phyloP scores from a whole-genome alignment of 2,329 filamentous ascomycete species.

The Aspergillus sclerotialis region DNA sequence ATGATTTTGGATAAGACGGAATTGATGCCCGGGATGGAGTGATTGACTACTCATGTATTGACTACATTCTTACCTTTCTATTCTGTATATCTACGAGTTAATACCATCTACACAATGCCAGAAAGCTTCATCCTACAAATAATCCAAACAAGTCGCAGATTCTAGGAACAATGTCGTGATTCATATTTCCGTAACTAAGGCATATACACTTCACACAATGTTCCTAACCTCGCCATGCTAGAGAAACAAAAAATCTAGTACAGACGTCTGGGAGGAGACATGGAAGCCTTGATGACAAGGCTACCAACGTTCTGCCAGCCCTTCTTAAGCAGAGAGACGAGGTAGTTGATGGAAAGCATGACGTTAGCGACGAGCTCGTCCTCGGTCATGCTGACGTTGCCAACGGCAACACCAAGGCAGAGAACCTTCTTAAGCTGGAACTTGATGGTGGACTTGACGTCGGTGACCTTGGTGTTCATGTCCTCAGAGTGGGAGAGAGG shows the following conservation, averaged over 20 bases:
- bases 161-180: constrained; percentile 23
- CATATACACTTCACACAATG: constrained; percentile 19
- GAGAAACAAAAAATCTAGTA: constrained; percentile 60
- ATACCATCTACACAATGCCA: constrained; percentile 7
- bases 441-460: constrained; percentile 99
- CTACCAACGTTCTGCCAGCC: constrained; percentile 99
- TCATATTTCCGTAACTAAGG: constrained; percentile 27
- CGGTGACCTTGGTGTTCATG: constrained; percentile 88
- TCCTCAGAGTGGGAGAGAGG: constrained; percentile 96
- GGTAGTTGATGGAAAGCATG: constrained; percentile 99
- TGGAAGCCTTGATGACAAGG: constrained; percentile 99
- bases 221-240: constrained; percentile 14
- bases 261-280: constrained; percentile 96
- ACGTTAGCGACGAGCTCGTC: constrained; percentile 97
- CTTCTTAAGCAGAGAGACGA: constrained; percentile 99
- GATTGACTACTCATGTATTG: constrained; percentile 13
- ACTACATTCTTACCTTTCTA: background rate
- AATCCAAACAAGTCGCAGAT: background rate
- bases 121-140: constrained; percentile 5
- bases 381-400: constrained; percentile 94
- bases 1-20: constrained; percentile 89
- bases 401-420: constrained; percentile 98
- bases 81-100: background rate
- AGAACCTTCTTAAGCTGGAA: constrained; percentile 99
- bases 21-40: constrained; percentile 89